phyloP scores from a whole-genome alignment of 495 filamentous ascomycete genomes.

The Hypoxylon lenormandii region DNA sequence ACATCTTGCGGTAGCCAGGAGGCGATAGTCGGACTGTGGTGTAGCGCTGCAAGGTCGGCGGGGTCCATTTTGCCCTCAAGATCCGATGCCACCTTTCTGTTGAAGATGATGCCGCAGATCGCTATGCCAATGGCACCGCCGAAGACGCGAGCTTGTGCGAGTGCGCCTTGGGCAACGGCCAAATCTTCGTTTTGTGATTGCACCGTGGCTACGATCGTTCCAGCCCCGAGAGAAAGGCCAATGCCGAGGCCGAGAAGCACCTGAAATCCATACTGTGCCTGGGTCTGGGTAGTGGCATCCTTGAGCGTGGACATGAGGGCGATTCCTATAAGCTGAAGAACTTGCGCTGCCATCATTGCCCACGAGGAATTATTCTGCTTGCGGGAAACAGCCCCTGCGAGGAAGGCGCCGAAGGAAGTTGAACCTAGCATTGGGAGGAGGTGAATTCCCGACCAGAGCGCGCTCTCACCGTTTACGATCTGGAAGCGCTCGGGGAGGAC shows the following conservation, averaged over 20 bases:
- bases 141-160: conserved; percentile 68
- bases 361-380: conserved; percentile 63
- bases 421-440: conserved; percentile 68
- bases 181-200: conserved; percentile 61
- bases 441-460: conserved; percentile 66
- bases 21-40: conserved; percentile 47
- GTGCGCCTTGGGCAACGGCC: conserved; percentile 66
- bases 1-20: conserved; percentile 38
- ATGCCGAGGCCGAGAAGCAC: conserved; percentile 67
- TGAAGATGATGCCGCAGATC: conserved; percentile 60
- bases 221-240: conserved; percentile 62
- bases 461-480: conserved; percentile 63
- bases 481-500: conserved; percentile 72
- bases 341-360: conserved; percentile 62
- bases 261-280: conserved; percentile 63
- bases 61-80: conserved; percentile 41
- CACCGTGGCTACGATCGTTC: conserved; percentile 65
- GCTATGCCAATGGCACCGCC: conserved; percentile 69
- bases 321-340: conserved; percentile 65
- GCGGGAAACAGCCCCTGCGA: conserved; percentile 60
- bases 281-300: conserved; percentile 43
- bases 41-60: conserved; percentile 45
- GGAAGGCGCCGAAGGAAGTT: conserved; percentile 64
- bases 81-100: conserved; percentile 42
- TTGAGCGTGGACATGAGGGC: conserved; percentile 61